phyloP scores from a whole-genome alignment of 257 asterid genomes.

The Solanum appendiculatum region DNA sequence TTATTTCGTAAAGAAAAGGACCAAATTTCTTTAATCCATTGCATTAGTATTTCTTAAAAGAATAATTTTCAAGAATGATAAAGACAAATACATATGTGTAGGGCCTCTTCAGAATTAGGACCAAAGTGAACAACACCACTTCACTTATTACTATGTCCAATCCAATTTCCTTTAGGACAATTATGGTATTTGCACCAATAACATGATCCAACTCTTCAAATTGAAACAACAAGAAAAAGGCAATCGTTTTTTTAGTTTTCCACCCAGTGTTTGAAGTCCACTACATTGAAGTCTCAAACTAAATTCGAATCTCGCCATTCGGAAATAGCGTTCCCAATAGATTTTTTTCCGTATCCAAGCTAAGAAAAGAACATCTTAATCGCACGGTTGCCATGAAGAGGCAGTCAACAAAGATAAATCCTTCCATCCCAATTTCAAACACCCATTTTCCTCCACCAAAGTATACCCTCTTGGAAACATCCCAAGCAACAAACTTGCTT shows the following conservation, averaged over 20 bases:
- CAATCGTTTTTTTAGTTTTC: too few species aligned
- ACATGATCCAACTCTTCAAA: background rate
- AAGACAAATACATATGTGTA: background rate
- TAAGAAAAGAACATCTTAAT: too few species aligned
- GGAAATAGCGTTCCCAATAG: too few species aligned
- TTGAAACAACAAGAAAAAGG: background rate
- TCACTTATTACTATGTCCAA: background rate
- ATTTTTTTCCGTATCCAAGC: too few species aligned
- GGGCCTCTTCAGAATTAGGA: background rate
- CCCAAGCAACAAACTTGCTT: slow-evolving; percentile 68
- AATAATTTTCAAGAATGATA: background rate
- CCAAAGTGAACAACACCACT: background rate
- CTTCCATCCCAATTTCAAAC: slow-evolving; percentile 87
- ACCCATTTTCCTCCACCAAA: slow-evolving; percentile 76
- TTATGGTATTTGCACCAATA: background rate
- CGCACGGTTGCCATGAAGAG: slow-evolving; percentile 81
- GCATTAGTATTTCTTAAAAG: background rate
- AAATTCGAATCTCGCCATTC: too few species aligned
- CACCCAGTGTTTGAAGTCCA: too few species aligned
- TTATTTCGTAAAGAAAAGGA: background rate
- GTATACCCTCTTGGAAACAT: slow-evolving; percentile 95
- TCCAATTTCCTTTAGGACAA: background rate
- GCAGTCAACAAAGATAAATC: slow-evolving; percentile 83
- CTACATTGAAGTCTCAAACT: too few species aligned
- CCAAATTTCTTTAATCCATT: background rate